phyloP scores from a whole-genome alignment of 1,139 yeast genomes.

The Saccharomyces hybrid region DNA sequence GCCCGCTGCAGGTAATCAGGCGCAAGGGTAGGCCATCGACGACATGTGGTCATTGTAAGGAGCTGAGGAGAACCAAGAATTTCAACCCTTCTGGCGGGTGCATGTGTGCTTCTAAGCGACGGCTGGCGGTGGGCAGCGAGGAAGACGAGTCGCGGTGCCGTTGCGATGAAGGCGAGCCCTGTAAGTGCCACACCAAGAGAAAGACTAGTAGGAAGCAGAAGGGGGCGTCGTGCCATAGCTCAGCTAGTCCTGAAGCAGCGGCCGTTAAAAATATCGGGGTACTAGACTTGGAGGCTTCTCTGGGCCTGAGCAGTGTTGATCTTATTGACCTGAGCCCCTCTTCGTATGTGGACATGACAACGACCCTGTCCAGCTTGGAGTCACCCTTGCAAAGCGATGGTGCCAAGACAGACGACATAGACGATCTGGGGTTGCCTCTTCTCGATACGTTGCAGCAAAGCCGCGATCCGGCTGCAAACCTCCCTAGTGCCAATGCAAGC shows the following conservation, averaged over 20 bases:
- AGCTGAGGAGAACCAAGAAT: constrained; percentile 59
- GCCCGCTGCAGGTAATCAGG: constrained; percentile 79
- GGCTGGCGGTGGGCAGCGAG: constrained; percentile 31
- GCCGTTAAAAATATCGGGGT: not conserved
- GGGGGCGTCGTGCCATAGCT: not conserved
- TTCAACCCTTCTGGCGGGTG: constrained; percentile 59
- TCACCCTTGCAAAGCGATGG: not conserved
- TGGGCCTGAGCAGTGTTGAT: not conserved
- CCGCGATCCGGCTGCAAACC: too few relatives aligned
- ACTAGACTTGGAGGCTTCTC: not conserved
- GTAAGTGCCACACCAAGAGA: constrained; percentile 4
- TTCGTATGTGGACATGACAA: not conserved
- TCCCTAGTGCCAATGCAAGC: not conserved
- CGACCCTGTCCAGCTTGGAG: not conserved
- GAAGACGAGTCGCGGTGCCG: constrained; percentile 33
- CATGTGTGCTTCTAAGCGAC: constrained; percentile 45
- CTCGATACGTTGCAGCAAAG: not conserved
- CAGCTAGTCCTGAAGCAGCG: not conserved
- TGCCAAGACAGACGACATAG: not conserved
- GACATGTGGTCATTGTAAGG: constrained; percentile 83
- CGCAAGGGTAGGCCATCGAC: constrained; percentile 95
- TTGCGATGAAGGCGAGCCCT: constrained; percentile 7
- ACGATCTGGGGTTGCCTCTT: not conserved
- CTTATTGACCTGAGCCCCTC: not conserved
- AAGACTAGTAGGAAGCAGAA: constrained; percentile 2